Evolutionary conservation across 306 rosid genomes (phyloP).

Genomic region (Herpetospermum pedunculosum): DNA sequence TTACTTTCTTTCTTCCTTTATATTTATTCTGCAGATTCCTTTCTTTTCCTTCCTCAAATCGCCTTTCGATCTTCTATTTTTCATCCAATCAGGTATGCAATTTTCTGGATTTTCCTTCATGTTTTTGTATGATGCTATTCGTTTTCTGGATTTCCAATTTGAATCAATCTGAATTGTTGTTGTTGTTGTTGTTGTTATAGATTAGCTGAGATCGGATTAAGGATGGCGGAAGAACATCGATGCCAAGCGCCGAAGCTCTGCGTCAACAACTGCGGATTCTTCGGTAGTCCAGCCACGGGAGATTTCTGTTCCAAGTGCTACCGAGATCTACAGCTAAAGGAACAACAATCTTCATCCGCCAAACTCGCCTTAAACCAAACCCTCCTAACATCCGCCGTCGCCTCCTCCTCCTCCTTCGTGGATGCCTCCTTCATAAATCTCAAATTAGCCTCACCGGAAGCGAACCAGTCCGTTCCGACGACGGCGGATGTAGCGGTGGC

Average conservation of each 20-base stretch:
- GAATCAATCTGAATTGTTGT: neutral
- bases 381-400: slow-evolving; percentile 18
- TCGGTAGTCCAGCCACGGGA: slow-evolving; percentile 55
- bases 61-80: neutral
- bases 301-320: slow-evolving; percentile 66
- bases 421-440: neutral
- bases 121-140: neutral
- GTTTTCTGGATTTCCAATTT: neutral
- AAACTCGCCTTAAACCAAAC: slow-evolving; percentile 50
- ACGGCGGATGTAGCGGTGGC: too few species aligned
- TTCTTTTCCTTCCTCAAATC: neutral
- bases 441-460: neutral
- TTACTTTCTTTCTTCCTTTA: neutral
- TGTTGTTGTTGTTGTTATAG: neutral
- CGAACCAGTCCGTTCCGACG: neutral
- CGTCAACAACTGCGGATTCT: slow-evolving; percentile 75
- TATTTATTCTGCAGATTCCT: neutral
- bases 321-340: slow-evolving; percentile 56
- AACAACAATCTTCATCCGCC: slow-evolving; percentile 50
- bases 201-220: neutral
- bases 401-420: neutral
- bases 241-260: slow-evolving; percentile 69
- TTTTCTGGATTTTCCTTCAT: neutral
- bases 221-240: slow-evolving; percentile 81
- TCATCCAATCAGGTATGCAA: neutral